phyloP scores from a whole-genome alignment of 345 rosid genomes.

The Carallia brachiata region DNA sequence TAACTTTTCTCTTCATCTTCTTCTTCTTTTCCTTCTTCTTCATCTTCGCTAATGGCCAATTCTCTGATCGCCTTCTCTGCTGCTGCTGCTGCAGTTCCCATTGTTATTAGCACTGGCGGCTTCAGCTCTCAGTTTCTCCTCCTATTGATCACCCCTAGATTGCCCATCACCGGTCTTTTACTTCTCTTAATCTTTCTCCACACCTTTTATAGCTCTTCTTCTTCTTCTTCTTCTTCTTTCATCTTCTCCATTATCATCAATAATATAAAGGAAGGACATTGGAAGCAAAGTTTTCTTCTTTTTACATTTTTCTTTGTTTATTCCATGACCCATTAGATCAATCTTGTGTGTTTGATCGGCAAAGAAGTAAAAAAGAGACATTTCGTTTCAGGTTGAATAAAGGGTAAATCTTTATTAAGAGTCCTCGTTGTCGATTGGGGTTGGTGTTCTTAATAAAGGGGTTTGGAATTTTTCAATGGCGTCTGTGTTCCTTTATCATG shows the following conservation, averaged over 20 bases:
- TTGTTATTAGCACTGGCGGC: not conserved
- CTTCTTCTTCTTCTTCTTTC: not conserved
- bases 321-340: not conserved
- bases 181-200: conserved; percentile 83
- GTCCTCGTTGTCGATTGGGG: not conserved
- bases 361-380: not conserved
- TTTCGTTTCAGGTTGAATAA: not conserved
- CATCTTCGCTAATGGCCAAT: conserved; percentile 19
- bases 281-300: not conserved
- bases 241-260: conserved; percentile 16
- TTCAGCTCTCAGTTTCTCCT: conserved; percentile 18
- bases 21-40: not conserved
- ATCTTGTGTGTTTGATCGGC: not conserved
- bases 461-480: conserved; percentile 45
- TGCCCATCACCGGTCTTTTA: conserved; percentile 59
- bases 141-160: conserved; percentile 39
- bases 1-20: not conserved
- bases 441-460: not conserved
- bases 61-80: not conserved
- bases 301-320: not conserved
- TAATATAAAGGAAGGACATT: not conserved
- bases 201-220: conserved; percentile 61
- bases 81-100: not conserved
- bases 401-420: not conserved
- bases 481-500: conserved; percentile 85